A percentile compares a stretch with the other conserved stretches of the same genome.
Conservation (phyloP, 495 filamentous ascomycete genomes). For the Lineolata rhizophorae region DNA sequence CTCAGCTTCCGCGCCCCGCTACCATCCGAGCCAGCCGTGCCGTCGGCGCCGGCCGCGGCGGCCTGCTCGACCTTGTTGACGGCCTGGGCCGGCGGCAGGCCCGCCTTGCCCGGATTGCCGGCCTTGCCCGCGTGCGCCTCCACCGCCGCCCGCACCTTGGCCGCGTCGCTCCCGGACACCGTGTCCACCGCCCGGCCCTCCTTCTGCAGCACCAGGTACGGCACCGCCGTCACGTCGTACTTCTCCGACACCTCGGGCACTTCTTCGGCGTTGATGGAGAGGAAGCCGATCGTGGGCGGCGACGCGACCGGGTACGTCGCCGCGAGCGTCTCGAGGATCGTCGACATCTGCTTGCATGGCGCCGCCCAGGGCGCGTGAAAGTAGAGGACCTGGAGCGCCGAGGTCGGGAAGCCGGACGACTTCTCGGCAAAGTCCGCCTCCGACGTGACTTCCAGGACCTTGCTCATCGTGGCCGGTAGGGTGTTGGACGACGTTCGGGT, state of each 20-base stretch:
- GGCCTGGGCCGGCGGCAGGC: slow-evolving; percentile 30
- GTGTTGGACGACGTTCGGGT: too few relatives aligned
- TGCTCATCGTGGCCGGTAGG: slow-evolving; percentile 11
- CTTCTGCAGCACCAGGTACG: slow-evolving; percentile 64
- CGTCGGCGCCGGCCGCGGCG: slow-evolving; percentile 2
- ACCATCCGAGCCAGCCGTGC: slow-evolving; percentile 11
- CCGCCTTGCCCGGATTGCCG: slow-evolving; percentile 16
- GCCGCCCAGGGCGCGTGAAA: slow-evolving; percentile 97
- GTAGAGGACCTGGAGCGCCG: slow-evolving; percentile 59
- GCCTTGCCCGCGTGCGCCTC: slow-evolving; percentile 44
- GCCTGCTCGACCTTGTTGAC: slow-evolving; percentile 17
- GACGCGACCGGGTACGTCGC: slow-evolving; percentile 47
- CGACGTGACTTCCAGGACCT: slow-evolving; percentile 46
- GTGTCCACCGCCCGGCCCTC: slow-evolving; percentile 50
- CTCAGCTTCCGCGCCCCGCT: slow-evolving; percentile 16
- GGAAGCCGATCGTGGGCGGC: slow-evolving; percentile 52
- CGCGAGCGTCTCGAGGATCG: slow-evolving; percentile 67
- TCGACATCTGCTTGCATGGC: slow-evolving; percentile 80
- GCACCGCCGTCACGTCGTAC: slow-evolving; percentile 86
- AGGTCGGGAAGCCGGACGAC: slow-evolving; percentile 36
- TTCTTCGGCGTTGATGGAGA: slow-evolving; percentile 75
- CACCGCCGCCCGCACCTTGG: slow-evolving; percentile 58
- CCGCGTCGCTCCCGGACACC: slow-evolving; percentile 71
- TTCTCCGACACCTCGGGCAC: slow-evolving; percentile 66
- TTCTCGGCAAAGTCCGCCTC: slow-evolving; percentile 45